Conservation (phyloP, 2,329 filamentous ascomycete genomes). For the Cladosporium sp. region DNA sequence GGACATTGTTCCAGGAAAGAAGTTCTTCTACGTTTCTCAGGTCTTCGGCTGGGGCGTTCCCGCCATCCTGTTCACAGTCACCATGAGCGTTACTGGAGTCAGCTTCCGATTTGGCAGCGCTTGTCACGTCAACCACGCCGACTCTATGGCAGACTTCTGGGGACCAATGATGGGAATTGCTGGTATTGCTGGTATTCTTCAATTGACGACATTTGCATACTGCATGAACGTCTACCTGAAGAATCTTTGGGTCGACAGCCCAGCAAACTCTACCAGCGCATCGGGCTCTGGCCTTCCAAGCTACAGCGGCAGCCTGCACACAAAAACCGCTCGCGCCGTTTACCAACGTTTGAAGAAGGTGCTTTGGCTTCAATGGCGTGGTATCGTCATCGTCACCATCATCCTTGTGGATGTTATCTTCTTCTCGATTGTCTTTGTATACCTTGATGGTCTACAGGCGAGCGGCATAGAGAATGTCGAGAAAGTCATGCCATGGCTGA, state of each 20-base stretch:
- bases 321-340: conserved; percentile 81
- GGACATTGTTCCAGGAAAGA: conserved; percentile 84
- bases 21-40: conserved; percentile 86
- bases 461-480: conserved; percentile 55
- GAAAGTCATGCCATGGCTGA: conserved; percentile 65
- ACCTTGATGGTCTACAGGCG: conserved; percentile 72
- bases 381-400: conserved; percentile 83
- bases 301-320: conserved; percentile 72
- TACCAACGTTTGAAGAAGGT: conserved; percentile 85
- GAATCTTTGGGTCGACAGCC: conserved; percentile 71
- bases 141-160: conserved; percentile 86
- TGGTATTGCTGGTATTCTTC: conserved; percentile 72
- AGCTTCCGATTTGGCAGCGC: conserved; percentile 90
- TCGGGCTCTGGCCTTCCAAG: conserved; percentile 67
- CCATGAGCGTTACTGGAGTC: conserved; percentile 82
- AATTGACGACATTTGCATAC: conserved; percentile 80
- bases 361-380: conserved; percentile 89
- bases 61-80: conserved; percentile 69
- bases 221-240: conserved; percentile 93
- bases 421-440: conserved; percentile 88
- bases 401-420: conserved; percentile 91
- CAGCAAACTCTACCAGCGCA: conserved; percentile 61
- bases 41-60: conserved; percentile 82
- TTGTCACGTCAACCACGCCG: conserved; percentile 89
- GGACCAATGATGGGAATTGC: conserved; percentile 81